Conservation (phyloP, 306 rosid genomes). For the Psophocarpus tetragonolobus region DNA sequence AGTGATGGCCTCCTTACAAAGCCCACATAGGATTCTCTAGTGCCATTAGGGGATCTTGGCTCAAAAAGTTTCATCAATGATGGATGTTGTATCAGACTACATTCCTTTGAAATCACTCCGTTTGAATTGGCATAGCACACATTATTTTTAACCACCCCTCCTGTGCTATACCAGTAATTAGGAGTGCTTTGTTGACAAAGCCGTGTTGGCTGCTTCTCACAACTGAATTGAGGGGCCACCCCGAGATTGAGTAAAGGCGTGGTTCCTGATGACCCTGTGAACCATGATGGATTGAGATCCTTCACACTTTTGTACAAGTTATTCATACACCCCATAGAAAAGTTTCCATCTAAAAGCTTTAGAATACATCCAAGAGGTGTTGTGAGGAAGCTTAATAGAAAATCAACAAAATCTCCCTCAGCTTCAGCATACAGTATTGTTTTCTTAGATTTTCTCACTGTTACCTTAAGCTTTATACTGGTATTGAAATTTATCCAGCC, state of each 20-base stretch:
- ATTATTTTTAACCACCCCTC: too few relatives aligned
- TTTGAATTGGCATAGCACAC: too few relatives aligned
- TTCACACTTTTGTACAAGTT: slow-evolving; percentile 39
- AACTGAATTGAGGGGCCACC: slow-evolving; percentile 31
- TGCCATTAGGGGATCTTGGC: slow-evolving; percentile 32
- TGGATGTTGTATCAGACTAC: neutral
- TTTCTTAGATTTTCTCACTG: slow-evolving; percentile 29
- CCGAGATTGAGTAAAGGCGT: neutral
- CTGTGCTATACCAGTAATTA: slow-evolving; percentile 23
- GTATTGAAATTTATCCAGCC: neutral
- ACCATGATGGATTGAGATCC: slow-evolving; percentile 21
- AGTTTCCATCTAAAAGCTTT: slow-evolving; percentile 12
- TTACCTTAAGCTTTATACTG: slow-evolving; percentile 15
- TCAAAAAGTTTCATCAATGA: slow-evolving; percentile 23
- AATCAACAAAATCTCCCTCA: slow-evolving; percentile 35
- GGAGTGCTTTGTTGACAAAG: neutral
- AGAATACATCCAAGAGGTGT: slow-evolving; percentile 34
- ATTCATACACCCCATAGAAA: slow-evolving; percentile 19
- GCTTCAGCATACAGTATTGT: slow-evolving; percentile 32
- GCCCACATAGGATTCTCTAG: neutral
- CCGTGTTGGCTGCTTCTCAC: slow-evolving; percentile 12
- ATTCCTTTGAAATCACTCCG: slow-evolving; percentile 27
- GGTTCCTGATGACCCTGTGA: neutral
- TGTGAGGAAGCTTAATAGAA: slow-evolving; percentile 34
- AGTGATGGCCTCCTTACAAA: slow-evolving; percentile 39